phyloP scores from a whole-genome alignment of 164 flowering plant species.

The Protea cynaroides region DNA sequence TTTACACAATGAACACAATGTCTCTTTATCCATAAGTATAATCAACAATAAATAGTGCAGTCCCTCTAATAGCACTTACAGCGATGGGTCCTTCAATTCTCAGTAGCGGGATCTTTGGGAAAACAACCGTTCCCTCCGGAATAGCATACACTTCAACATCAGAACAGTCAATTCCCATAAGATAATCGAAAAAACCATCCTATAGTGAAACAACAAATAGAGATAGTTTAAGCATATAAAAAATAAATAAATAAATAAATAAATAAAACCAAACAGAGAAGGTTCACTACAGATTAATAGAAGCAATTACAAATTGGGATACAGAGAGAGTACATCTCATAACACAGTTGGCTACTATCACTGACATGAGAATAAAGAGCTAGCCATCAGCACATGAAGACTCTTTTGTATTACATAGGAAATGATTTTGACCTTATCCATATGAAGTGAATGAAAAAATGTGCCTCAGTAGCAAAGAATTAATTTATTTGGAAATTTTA shows the following conservation, averaged over 20 bases:
- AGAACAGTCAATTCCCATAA: constrained; percentile 83
- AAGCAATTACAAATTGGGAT: neutral
- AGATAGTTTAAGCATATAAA: too few species aligned
- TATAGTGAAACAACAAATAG: constrained; percentile 14
- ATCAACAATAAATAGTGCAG: neutral
- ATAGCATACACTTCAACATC: constrained; percentile 86
- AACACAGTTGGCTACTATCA: constrained; percentile 3
- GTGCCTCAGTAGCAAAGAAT: neutral
- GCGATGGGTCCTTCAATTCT: constrained; percentile 93
- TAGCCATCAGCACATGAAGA: neutral
- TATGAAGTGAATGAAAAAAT: neutral
- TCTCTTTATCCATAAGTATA: neutral
- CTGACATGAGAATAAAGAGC: neutral
- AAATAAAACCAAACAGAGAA: too few species aligned
- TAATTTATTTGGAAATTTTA: neutral
- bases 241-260: constrained; percentile 6
- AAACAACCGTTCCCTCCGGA: constrained; percentile 90
- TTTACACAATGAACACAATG: neutral
- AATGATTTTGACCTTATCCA: neutral
- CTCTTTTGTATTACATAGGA: neutral
- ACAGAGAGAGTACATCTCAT: neutral
- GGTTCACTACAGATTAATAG: constrained; percentile 1
- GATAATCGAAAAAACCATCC: constrained; percentile 88
- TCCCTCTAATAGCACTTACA: constrained; percentile 44
- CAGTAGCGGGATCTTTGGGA: constrained; percentile 87